Evolutionary conservation across 192 early-diverging fungal genomes (phyloP).

Genomic region (Funneliformis geosporum): DNA sequence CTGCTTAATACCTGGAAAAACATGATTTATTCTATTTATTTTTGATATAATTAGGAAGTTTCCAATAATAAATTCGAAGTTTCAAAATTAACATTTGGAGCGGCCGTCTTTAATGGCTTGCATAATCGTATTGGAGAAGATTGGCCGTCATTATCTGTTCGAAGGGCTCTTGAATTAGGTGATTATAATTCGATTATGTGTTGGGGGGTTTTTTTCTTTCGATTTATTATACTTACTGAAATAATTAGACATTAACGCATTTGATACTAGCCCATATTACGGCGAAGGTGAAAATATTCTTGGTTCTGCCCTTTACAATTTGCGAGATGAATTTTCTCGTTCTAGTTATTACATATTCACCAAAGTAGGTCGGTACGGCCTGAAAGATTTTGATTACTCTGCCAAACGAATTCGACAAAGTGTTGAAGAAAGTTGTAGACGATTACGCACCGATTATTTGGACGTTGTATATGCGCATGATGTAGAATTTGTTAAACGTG

Average conservation of each 20-base stretch:
- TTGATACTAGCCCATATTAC: constrained; percentile 79
- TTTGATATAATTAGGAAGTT: constrained; percentile 26
- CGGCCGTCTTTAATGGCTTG: constrained; percentile 50
- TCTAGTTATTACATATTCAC: constrained; percentile 67
- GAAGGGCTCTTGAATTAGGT: constrained; percentile 52
- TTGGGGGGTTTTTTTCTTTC: not conserved
- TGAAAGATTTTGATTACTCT: constrained; percentile 68
- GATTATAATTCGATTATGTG: not conserved
- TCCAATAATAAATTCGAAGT: constrained; percentile 40
- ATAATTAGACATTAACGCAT: constrained; percentile 59
- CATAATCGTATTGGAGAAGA: constrained; percentile 51
- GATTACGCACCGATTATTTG: constrained; percentile 65
- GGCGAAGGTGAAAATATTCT: constrained; percentile 66
- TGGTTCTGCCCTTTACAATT: constrained; percentile 54
- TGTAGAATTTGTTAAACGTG: constrained; percentile 72
- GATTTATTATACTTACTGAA: constrained; percentile 7
- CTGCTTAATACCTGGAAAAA: too few relatives aligned
- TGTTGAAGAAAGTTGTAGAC: constrained; percentile 58
- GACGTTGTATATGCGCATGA: constrained; percentile 75
- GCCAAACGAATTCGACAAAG: constrained; percentile 48
- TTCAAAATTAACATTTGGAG: constrained; percentile 56
- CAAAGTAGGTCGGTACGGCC: constrained; percentile 76
- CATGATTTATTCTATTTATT: not conserved
- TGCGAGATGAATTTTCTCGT: constrained; percentile 60
- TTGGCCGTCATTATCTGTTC: constrained; percentile 49